Conservation (phyloP, 257 asterid genomes). For the Striga asiatica region DNA sequence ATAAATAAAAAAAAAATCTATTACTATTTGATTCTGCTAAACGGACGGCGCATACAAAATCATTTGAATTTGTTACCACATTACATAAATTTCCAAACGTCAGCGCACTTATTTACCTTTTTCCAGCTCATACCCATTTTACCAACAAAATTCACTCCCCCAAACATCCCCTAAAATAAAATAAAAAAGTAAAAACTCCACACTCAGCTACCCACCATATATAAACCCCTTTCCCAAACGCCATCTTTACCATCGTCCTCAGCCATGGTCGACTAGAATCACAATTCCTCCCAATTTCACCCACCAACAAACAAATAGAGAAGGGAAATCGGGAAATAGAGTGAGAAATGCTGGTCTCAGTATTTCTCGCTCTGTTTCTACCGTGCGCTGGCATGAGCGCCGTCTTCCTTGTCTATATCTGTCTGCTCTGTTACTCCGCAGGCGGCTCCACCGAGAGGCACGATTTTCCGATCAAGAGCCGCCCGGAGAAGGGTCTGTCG, state of each 20-base stretch:
- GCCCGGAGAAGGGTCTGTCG: constrained; percentile 40
- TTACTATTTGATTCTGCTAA: no score
- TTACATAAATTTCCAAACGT: neutral
- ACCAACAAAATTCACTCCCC: neutral
- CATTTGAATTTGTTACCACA: constrained; percentile 12
- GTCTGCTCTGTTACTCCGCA: constrained; percentile 66
- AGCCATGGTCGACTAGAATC: constrained; percentile 24
- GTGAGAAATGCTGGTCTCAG: constrained; percentile 46
- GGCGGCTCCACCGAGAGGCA: neutral
- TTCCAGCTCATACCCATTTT: constrained; percentile 5
- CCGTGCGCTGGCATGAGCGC: constrained; percentile 88
- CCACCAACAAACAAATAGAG: neutral
- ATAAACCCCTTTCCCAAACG: constrained; percentile 13
- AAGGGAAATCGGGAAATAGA: no score
- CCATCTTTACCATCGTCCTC: neutral
- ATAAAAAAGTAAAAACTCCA: no score
- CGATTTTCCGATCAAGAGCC: constrained; percentile 22
- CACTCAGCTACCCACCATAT: neutral
- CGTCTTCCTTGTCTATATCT: constrained; percentile 67
- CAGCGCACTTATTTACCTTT: neutral
- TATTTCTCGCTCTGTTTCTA: constrained; percentile 69
- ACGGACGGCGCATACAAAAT: neutral
- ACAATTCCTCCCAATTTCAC: neutral
- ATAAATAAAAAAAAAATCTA: no score
- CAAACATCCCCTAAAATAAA: constrained; percentile 24